phyloP scores from a whole-genome alignment of 2,329 filamentous ascomycete species.

The Aspergillus clavatus region DNA sequence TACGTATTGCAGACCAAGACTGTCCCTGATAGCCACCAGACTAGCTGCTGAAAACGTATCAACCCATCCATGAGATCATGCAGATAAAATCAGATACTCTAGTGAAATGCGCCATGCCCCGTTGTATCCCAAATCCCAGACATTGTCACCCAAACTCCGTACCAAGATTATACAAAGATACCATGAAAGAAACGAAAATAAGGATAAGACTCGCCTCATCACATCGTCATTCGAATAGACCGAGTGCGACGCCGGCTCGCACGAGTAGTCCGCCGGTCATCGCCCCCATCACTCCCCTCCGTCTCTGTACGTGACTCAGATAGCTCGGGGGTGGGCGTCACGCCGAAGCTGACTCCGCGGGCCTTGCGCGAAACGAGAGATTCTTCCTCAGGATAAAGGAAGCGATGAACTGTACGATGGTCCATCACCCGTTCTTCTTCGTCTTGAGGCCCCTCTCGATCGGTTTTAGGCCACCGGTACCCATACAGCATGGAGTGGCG shows the following conservation, averaged over 20 bases:
- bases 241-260: conserved; percentile 30
- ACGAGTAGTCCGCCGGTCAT: conserved; percentile 33
- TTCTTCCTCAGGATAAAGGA: conserved; percentile 69
- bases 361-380: conserved; percentile 33
- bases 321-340: conserved; percentile 36
- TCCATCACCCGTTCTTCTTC: conserved; percentile 67
- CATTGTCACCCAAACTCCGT: conserved; percentile 10
- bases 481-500: conserved; percentile 94
- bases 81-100: background rate
- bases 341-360: conserved; percentile 33
- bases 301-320: conserved; percentile 38
- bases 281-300: conserved; percentile 32
- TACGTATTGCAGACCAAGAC: too few relatives aligned
- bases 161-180: conserved; percentile 1
- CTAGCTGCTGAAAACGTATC: too few relatives aligned
- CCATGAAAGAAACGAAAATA: background rate
- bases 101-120: background rate
- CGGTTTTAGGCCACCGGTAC: conserved; percentile 92
- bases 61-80: background rate
- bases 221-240: conserved; percentile 35
- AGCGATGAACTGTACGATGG: conserved; percentile 81
- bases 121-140: background rate
- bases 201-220: conserved; percentile 12
- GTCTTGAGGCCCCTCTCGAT: conserved; percentile 69
- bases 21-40: too few relatives aligned